Conservation (phyloP, 495 filamentous ascomycete genomes). For the Oidiodendron maius region DNA sequence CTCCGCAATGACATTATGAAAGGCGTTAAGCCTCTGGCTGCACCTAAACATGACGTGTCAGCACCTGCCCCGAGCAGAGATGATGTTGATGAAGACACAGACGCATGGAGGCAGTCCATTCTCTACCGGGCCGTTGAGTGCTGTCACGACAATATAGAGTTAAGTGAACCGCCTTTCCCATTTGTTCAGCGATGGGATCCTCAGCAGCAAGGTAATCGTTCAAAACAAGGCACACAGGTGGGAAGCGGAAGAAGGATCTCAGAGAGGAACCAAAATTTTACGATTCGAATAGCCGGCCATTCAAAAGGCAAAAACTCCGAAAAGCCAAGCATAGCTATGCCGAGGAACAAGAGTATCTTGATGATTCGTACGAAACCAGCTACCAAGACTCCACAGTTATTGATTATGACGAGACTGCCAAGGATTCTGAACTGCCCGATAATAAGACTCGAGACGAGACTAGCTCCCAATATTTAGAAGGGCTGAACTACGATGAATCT, state of each 20-base stretch:
- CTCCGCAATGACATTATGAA: constrained; percentile 51
- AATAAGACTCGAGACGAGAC: constrained; percentile 23
- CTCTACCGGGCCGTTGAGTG: constrained; percentile 75
- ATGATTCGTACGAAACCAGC: constrained; percentile 31
- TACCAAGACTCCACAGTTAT: constrained; percentile 41
- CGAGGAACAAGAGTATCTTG: constrained; percentile 26
- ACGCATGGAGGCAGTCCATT: constrained; percentile 71
- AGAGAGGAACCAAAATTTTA: constrained; percentile 26
- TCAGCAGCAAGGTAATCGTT: constrained; percentile 47
- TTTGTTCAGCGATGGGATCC: constrained; percentile 86
- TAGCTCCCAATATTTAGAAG: constrained; percentile 27
- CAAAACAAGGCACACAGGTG: constrained; percentile 31
- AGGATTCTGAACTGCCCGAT: constrained; percentile 7
- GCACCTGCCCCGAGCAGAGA: background rate
- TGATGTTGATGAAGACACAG: constrained; percentile 22
- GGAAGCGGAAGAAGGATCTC: constrained; percentile 36
- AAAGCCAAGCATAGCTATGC: constrained; percentile 27
- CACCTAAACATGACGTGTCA: constrained; percentile 13
- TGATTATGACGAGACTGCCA: constrained; percentile 5
- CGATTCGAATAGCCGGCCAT: constrained; percentile 24
- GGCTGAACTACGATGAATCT: constrained; percentile 21
- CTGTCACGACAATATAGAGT: constrained; percentile 60
- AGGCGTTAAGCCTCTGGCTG: constrained; percentile 26
- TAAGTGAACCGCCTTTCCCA: constrained; percentile 81
- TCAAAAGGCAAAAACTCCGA: constrained; percentile 45